Base-by-base conservation (phyloP, 192 early-diverging fungal genomes). In the Phlyctochytrium planicorne region DNA sequence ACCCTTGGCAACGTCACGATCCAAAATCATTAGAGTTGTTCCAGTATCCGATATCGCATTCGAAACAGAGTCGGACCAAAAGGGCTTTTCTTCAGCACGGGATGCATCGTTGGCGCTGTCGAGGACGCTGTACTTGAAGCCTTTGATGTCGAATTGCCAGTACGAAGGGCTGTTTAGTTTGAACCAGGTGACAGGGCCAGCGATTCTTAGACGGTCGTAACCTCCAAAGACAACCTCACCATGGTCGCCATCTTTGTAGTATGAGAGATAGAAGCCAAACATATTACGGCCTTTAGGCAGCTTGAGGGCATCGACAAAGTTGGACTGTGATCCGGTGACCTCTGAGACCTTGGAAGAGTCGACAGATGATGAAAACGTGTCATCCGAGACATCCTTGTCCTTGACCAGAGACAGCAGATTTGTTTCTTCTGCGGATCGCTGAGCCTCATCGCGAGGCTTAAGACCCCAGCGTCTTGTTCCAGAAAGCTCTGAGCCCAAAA, bases 141-240 rank as follows among this genome's bases (percentile, higher is more conserved):
- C 55, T 12, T 29, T 25, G 55, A 57, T 10, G 55, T 25, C 25
- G 55, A 57, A 57, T 25, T 57, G 55, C 55, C 55, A 57, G 55
- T 57, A 57, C 6, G 55, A 57, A 12, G 10, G 14, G 16, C 14
- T 24, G 55, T 57, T 57, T 12, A 57, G 6, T 6, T 57, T 29
- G 52, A 66, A 34, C 67, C 84, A 86, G 24, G 40, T 75, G 35
- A 86, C 56, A 3, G 71, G 29, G 16, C 84, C 86, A 20, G 75
- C 59, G 62, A 71, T 82, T 53, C 83, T 82, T 16, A 61, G 34
- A 0, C 34, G 3, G 62, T 86, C 84, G 50, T 80, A 65, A 25
- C 84, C 84, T 33, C 81, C 82, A 70, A 88, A 75, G 23, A 71
- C 75, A 23, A 88, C 72, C 61, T 81, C 77, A 0, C 84, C 86